Evolutionary conservation across 257 asterid species (phyloP).

Genomic region (Cynanchum wilfordii): DNA sequence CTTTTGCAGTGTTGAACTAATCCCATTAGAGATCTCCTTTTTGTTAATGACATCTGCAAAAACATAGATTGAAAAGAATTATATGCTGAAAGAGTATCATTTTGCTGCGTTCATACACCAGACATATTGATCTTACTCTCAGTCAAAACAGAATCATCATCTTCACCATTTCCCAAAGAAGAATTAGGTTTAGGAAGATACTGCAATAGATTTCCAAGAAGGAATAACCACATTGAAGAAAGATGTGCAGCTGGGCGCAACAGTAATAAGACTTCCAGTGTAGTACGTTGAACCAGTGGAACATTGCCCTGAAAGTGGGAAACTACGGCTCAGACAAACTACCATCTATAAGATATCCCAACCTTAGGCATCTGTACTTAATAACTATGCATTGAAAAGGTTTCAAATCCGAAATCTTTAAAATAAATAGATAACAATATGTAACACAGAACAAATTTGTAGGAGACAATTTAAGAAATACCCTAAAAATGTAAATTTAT

Average conservation of each 20-base stretch:
- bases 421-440: neutral
- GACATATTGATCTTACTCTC: slow-evolving; percentile 29
- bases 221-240: slow-evolving; percentile 72
- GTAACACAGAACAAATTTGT: neutral
- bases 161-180: slow-evolving; percentile 42
- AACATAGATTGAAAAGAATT: neutral
- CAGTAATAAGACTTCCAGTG: slow-evolving; percentile 70
- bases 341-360: neutral
- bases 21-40: slow-evolving; percentile 33
- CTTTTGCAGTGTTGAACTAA: slow-evolving; percentile 33
- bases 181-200: slow-evolving; percentile 73
- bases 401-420: neutral
- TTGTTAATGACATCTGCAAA: slow-evolving; percentile 21
- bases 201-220: slow-evolving; percentile 56
- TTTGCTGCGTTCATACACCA: slow-evolving; percentile 17
- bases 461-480: neutral
- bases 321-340: neutral
- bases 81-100: neutral
- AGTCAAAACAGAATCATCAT: slow-evolving; percentile 32
- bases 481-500: neutral
- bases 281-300: slow-evolving; percentile 75
- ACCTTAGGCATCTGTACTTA: neutral
- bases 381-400: neutral
- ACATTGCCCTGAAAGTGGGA: slow-evolving; percentile 59
- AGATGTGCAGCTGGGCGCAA: slow-evolving; percentile 75